Conservation (phyloP, 176 grass and related monocot genomes). For the Eragrostis nindensis region DNA sequence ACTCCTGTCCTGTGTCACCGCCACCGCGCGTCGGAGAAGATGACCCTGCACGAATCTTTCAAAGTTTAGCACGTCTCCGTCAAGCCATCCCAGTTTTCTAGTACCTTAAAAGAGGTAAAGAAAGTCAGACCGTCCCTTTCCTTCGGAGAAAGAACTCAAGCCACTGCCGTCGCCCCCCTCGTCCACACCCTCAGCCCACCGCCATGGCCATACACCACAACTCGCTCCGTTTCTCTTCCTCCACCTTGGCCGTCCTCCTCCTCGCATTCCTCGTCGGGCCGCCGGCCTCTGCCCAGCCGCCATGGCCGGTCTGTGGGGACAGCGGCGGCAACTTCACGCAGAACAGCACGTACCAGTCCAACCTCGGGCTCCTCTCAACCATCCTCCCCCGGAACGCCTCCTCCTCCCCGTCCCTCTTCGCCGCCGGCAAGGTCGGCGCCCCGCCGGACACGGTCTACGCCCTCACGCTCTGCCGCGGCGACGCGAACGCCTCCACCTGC, state of each 20-base stretch:
- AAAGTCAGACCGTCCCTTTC: neutral
- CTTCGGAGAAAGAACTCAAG: too few relatives aligned
- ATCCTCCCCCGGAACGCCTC: neutral
- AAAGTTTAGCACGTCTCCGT: neutral
- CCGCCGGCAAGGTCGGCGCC: neutral
- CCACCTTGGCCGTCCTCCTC: neutral
- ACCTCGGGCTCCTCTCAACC: neutral
- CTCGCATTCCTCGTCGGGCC: neutral
- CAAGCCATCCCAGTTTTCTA: neutral
- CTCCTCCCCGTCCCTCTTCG: slow-evolving; percentile 1
- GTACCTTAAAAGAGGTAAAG: neutral
- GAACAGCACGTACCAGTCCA: slow-evolving; percentile 9
- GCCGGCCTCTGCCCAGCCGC: neutral
- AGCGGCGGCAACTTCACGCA: neutral
- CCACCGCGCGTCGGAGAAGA: too few relatives aligned
- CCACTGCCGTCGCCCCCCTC: too few relatives aligned
- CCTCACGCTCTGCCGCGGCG: neutral
- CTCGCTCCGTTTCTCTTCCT: neutral
- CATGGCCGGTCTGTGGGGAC: neutral
- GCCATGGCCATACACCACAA: neutral
- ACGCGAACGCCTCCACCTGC: neutral
- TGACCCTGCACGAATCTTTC: too few relatives aligned
- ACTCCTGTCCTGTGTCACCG: too few relatives aligned
- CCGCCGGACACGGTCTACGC: neutral
- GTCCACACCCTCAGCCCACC: too few relatives aligned